phyloP scores from a whole-genome alignment of 2,329 filamentous ascomycete genomes.

The Aspergillus ustus region DNA sequence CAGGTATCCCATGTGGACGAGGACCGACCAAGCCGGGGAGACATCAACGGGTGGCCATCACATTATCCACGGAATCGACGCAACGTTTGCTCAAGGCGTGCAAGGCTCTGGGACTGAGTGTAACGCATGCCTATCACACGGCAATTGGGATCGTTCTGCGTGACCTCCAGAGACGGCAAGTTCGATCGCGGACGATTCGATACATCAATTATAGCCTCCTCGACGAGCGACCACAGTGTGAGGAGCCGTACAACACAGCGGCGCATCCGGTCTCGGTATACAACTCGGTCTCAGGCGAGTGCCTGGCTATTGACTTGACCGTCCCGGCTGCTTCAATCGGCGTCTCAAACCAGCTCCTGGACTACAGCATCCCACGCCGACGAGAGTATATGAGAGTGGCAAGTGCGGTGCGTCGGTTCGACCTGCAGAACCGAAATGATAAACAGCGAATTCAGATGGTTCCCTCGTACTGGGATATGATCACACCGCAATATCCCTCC shows the following conservation, averaged over 20 bases:
- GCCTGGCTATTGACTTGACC: conserved; percentile 26
- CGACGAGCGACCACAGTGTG: conserved; percentile 30
- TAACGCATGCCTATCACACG: conserved; percentile 33
- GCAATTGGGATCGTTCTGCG: conserved; percentile 27
- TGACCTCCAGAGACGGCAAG: conserved; percentile 20
- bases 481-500: conserved; percentile 24
- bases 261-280: conserved; percentile 28
- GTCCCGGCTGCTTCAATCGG: conserved; percentile 13
- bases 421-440: conserved; percentile 25
- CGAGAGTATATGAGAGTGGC: conserved; percentile 20
- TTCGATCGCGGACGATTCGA: conserved; percentile 22
- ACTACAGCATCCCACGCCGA: background rate
- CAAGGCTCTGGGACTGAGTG: conserved; percentile 18
- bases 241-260: conserved; percentile 23
- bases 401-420: conserved; percentile 24
- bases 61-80: conserved; percentile 20
- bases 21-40: conserved; percentile 19
- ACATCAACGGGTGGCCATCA: conserved; percentile 28
- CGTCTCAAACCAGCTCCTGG: background rate
- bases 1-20: conserved; percentile 23
- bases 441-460: conserved; percentile 25
- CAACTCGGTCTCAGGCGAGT: conserved; percentile 30
- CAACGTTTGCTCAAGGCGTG: conserved; percentile 22
- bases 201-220: conserved; percentile 32
- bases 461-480: conserved; percentile 27